These are phyloP conservation scores for Alternaria consortialis DNA, from an alignment of 2,329 filamentous ascomycete genomes.

Conservation along the genomic window DNA sequence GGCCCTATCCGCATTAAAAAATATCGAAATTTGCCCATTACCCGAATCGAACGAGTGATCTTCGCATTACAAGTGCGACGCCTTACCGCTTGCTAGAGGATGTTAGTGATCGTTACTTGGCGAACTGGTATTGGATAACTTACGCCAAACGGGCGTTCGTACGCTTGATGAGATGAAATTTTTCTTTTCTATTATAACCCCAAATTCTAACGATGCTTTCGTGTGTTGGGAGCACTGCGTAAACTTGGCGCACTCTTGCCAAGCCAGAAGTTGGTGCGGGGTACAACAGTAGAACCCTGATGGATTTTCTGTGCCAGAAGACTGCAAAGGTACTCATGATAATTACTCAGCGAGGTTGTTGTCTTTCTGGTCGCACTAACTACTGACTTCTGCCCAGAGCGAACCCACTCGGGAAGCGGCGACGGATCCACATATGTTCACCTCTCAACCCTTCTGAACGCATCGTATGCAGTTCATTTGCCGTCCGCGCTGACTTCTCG, in stretches of 20 bases:
- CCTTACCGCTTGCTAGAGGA: slow-evolving; percentile 20
- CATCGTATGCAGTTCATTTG: no score
- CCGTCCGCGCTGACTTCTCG: no score
- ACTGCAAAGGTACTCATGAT: no score
- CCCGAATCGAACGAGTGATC: slow-evolving; percentile 23
- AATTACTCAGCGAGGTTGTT: no score
- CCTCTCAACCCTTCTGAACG: no score
- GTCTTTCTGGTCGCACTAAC: no score
- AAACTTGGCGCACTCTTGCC: background rate
- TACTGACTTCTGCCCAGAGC: background rate
- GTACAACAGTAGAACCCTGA: no score
- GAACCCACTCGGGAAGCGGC: no score
- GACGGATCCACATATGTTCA: no score
- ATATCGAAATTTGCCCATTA: slow-evolving; percentile 2
- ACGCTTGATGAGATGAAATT: background rate
- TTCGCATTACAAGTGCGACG: slow-evolving; percentile 30
- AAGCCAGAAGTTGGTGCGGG: background rate
- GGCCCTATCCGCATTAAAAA: no score
- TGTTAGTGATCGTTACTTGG: background rate
- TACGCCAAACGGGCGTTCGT: slow-evolving; percentile 10
- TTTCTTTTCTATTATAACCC: background rate
- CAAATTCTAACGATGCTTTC: background rate
- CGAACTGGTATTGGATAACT: background rate
- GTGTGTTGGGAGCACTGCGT: background rate
- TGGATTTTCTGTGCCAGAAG: no score